Base-by-base conservation (phyloP, 2,329 filamentous ascomycete species). In the Nigrospora oryzae region DNA sequence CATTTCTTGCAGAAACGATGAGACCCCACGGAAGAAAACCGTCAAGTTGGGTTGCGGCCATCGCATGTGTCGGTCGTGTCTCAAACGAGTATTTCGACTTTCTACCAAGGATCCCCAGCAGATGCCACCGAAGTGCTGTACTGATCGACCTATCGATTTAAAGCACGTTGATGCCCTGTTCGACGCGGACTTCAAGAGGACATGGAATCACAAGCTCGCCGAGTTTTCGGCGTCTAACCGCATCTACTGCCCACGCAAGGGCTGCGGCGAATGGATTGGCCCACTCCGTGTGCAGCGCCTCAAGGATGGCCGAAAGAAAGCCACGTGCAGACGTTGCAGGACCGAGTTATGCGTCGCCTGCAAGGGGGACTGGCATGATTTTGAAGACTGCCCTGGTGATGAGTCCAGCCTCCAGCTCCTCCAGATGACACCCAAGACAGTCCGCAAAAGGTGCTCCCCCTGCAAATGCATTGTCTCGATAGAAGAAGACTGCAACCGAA, bases 91-190 rank as follows among this genome's bases (percentile, higher is more conserved):
- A 46, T 95, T 94, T 64, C 79, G 74, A 44, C 73, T 88, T 49
- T 93, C 88, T 11, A 71, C 90, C 49, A 82, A 74, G 36, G 86
- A 94, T 59, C 81, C 86, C 1, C 76, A 81, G 48, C 82, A 88
- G 53, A 94, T 95, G 87, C 88, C 89, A 15, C 89, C 89, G 0
- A 78, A 74, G 58, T 95, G 89, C 64, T 95, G 89, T 63, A 84
- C 78, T 3, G 57, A 75, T 16, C 79, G 88, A 12, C 76, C 79
- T 53, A 94, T 95, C 46, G 80, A 84, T 0, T 67, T 89, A 7
- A 82, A 81, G 52, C 81, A 89, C 59, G 89, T 91, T 28, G 85
- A 91, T 12, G 74, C 74, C 19, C 69, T 93, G 8, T 89, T 95
- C 57, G 78, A 86, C 56, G 59, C 72, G 46, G 71, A 75, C 43